Base-by-base conservation (phyloP, 2,329 filamentous ascomycete genomes). In the Diaporthe sp. region DNA sequence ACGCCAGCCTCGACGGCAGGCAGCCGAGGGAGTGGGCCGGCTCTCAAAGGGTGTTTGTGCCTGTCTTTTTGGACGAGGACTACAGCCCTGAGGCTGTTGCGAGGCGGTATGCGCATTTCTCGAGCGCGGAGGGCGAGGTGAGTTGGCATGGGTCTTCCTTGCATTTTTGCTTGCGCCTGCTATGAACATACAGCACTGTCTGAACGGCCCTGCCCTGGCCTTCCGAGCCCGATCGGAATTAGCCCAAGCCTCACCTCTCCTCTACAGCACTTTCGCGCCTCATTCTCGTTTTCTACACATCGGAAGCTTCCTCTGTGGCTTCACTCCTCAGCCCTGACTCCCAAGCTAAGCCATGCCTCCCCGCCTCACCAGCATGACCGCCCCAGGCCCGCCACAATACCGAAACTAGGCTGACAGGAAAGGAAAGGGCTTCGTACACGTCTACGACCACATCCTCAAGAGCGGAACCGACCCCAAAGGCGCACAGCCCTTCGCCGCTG, bases 31-130 rank as follows among this genome's bases (percentile, higher is more conserved):
- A 86, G 72, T 88, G 86, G 82, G 85, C 87, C 7, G 87, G 87
- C 19, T 86, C 92, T 69, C 80, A 85, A 68, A 85, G 91, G 19
- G 82, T 90, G 13, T 93, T 92, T 81, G 86, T 86, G 1, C 92
- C 93, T 0, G 92, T 95, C 1, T 95, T 95, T 79, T 80, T 81
- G 4, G 88, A 91, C 37, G 79, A 85, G 75, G 92, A 91, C 79
- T 92, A 92, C 80, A 84, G 86, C 66, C 92, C 92, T 0, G 92
- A 92, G 76, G 86, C 87, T 30, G 81, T 94, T 19, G 92, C 92
- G 22, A 76, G 88, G 73, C 85, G 93, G 61, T 92, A 90, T 76
- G 83, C 84, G 47, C 84, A 90, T 76, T 94, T 94, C 81, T 88
- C 89, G 37, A 83, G 85, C 17, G 83, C 86, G n/a, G 87, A 88